Base-by-base conservation (phyloP, 345 rosid species). In the Acer campestre region DNA sequence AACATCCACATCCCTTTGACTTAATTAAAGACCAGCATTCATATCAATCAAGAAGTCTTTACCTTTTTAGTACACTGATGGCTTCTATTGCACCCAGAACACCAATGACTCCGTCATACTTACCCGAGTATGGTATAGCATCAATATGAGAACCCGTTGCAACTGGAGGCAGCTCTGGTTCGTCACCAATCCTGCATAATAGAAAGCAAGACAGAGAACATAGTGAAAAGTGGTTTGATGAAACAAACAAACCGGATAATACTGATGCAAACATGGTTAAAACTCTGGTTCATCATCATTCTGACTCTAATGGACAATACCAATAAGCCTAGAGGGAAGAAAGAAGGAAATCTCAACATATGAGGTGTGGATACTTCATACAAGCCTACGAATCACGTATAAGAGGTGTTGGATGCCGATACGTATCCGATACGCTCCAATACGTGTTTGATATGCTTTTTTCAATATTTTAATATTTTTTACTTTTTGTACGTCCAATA, bases 1-100 rank as follows among this genome's bases (percentile, higher is more conserved):
- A 31, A 40, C 49, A 65, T 49, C 68, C 29, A 48, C 10, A 29
- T 29, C 20, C 35, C 31, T 48, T 27, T 68, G 68, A 31, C 3
- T 61, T 29, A 20, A 71, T 46, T 46, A 53, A 68, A 80, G 42
- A 49, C 12, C 29, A 73, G 5, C 6, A 61, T n/a, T 74, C 44
- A 68, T 17, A 83, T 67, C 48, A 46, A 63, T 75, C 68, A 55
- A 6, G 71, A 62, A 56, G 59, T n/a, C 25, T 49, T 61, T 65
- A 95, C 98, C 98, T 90, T 83, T 90, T 89, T 18, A 95, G 89
- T n/a, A 88, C 92, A 77, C 90, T 95, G 77, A 93, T 89, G 79
- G 97, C 96, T 89, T 95, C 99, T 51, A 95, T 86, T 48, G 99
- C 99, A 80, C 99, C 98, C 77, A 95, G 84, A 85, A 95, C 98